Evolutionary conservation across 176 grass and related monocot species (phyloP).

Genomic region (Ananas comosus): DNA sequence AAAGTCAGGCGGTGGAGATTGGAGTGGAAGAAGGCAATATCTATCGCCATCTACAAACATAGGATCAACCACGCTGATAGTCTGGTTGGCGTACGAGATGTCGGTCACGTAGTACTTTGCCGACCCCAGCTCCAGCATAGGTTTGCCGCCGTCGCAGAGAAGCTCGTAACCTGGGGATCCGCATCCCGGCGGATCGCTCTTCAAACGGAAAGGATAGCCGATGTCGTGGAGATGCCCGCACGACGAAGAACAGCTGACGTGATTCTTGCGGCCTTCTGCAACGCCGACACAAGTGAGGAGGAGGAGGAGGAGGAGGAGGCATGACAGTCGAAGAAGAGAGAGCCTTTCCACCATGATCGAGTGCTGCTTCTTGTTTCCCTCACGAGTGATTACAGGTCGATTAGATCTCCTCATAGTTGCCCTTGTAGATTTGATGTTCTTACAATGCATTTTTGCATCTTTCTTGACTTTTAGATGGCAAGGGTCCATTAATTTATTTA

Average conservation of each 20-base stretch:
- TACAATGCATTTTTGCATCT: no score
- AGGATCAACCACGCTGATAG: constrained; percentile 17
- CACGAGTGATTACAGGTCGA: no score
- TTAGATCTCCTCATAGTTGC: no score
- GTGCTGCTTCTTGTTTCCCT: no score
- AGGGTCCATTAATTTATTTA: no score
- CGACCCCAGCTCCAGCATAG: constrained; percentile 5
- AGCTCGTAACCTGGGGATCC: constrained; percentile 11
- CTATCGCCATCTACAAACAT: background rate
- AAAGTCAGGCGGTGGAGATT: background rate
- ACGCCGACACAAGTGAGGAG: no score
- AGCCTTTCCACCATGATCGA: no score
- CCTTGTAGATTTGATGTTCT: no score
- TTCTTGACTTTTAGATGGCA: no score
- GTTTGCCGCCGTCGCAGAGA: background rate
- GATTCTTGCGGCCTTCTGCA: no score
- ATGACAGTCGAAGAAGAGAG: no score
- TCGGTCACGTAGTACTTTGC: constrained; percentile 16
- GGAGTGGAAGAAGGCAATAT: constrained; percentile 6
- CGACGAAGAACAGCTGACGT: constrained; percentile 10
- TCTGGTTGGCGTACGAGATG: constrained; percentile 8
- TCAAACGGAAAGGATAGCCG: constrained; percentile 11
- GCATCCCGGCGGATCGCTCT: constrained; percentile 13
- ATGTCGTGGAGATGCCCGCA: constrained; percentile 22
- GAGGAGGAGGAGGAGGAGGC: no score